phyloP scores from a whole-genome alignment of 805 yeast species.

The Candida silvicultrix region DNA sequence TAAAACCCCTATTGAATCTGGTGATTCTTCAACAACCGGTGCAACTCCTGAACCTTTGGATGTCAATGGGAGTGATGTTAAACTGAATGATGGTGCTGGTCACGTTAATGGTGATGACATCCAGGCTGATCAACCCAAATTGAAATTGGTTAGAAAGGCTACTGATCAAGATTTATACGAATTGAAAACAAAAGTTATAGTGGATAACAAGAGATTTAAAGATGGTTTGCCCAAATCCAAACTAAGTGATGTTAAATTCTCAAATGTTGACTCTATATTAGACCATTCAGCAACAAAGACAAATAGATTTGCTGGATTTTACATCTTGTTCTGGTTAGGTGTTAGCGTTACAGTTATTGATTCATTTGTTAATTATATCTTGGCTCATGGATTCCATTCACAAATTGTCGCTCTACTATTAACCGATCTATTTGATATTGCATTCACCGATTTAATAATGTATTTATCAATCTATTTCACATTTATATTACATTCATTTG shows the following conservation, averaged over 20 bases:
- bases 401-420: conserved; percentile 53
- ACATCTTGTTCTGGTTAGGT: conserved; percentile 71
- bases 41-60: conserved; percentile 4
- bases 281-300: conserved; percentile 14
- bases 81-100: conserved; percentile 28
- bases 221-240: conserved; percentile 22
- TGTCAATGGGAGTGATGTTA: conserved; percentile 11
- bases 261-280: conserved; percentile 14
- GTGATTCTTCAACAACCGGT: neutral
- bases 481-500: conserved; percentile 49
- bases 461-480: conserved; percentile 61
- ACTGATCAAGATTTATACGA: conserved; percentile 15
- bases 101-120: conserved; percentile 26
- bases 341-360: conserved; percentile 35
- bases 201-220: conserved; percentile 14
- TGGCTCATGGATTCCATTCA: conserved; percentile 40
- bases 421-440: conserved; percentile 61
- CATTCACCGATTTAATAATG: conserved; percentile 67
- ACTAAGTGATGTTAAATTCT: conserved; percentile 20
- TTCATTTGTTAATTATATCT: conserved; percentile 46
- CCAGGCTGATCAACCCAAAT: conserved; percentile 10
- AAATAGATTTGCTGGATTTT: conserved; percentile 65
- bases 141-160: conserved; percentile 3
- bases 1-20: neutral
- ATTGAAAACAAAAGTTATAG: conserved; percentile 10